Evolutionary conservation across 768 basidiomycete species (phyloP).

Genomic region (Megacollybia marginata): DNA sequence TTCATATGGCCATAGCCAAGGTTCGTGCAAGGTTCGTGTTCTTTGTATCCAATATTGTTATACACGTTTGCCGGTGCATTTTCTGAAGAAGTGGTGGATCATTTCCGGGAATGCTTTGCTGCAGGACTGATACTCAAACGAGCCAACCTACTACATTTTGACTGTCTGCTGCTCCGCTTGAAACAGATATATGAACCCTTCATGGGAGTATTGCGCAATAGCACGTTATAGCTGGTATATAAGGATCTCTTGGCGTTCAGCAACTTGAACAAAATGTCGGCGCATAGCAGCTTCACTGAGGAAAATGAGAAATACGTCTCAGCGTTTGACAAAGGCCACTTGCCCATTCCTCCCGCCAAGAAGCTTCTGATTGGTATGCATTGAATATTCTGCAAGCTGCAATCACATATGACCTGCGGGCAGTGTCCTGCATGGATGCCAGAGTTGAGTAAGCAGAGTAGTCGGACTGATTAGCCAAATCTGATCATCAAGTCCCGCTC

Average conservation of each 20-base stretch:
- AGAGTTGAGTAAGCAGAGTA: slow-evolving; percentile 32
- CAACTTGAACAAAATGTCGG: too few species aligned
- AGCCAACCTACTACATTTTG: not conserved
- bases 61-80: not conserved
- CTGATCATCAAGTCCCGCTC: slow-evolving; percentile 25
- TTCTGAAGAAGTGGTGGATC: slow-evolving; percentile 1
- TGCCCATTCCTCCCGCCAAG: slow-evolving; percentile 34
- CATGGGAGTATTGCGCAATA: too few species aligned
- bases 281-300: too few species aligned
- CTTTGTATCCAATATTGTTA: too few species aligned
- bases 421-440: slow-evolving; percentile 51
- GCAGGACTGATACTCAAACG: not conserved
- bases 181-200: too few species aligned
- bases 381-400: not conserved
- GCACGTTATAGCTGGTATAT: too few species aligned
- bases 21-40: too few species aligned
- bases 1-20: too few species aligned
- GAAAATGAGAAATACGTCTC: slow-evolving; percentile 33
- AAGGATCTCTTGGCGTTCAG: too few species aligned
- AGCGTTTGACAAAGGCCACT: slow-evolving; percentile 27
- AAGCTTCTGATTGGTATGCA: slow-evolving; percentile 29
- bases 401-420: not conserved
- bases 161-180: slow-evolving; percentile 10
- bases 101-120: not conserved
- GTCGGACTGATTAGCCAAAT: not conserved